Conservation (phyloP, 2,329 filamentous ascomycete genomes). For the Colletotrichum phormii region DNA sequence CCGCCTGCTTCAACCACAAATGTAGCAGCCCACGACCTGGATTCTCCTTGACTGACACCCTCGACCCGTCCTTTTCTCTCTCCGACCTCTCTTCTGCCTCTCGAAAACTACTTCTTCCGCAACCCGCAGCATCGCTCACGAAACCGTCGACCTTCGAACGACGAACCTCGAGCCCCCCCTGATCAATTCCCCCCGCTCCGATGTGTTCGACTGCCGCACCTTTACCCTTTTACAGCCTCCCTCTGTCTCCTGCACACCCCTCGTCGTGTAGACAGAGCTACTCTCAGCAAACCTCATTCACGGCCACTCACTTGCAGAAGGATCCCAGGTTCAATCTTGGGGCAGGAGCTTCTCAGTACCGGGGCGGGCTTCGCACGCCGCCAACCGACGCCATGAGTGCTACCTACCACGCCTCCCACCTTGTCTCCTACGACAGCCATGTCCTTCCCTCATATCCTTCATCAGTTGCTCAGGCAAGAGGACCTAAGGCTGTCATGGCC, state of each 20-base stretch:
- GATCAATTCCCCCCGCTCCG: conserved; percentile 33
- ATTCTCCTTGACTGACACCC: background rate
- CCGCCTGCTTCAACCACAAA: conserved; percentile 11
- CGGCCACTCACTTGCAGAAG: conserved; percentile 15
- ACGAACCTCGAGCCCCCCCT: conserved; percentile 5
- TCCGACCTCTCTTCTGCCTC: background rate
- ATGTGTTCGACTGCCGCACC: conserved; percentile 42
- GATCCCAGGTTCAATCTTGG: conserved; percentile 22
- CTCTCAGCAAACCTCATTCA: conserved; percentile 6
- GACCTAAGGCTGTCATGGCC: conserved; percentile 46
- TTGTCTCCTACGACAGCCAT: conserved; percentile 61
- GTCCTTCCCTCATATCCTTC: conserved; percentile 54
- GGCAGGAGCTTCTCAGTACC: conserved; percentile 42
- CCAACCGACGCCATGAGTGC: conserved; percentile 65
- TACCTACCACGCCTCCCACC: conserved; percentile 59
- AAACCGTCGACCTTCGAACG: background rate
- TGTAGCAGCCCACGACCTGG: conserved; percentile 10
- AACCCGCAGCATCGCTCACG: background rate
- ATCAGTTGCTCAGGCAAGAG: conserved; percentile 47
- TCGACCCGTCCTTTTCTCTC: background rate
- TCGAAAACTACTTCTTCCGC: background rate
- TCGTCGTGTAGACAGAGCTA: conserved; percentile 29
- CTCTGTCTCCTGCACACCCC: conserved; percentile 35
- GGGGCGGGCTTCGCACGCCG: conserved; percentile 61
- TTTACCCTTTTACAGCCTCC: conserved; percentile 34